Evolutionary conservation across 352 stramenopile genomes (phyloP), one percentile per base, ranked within the genome.

Genomic region (Phytopythium boreale): DNA sequence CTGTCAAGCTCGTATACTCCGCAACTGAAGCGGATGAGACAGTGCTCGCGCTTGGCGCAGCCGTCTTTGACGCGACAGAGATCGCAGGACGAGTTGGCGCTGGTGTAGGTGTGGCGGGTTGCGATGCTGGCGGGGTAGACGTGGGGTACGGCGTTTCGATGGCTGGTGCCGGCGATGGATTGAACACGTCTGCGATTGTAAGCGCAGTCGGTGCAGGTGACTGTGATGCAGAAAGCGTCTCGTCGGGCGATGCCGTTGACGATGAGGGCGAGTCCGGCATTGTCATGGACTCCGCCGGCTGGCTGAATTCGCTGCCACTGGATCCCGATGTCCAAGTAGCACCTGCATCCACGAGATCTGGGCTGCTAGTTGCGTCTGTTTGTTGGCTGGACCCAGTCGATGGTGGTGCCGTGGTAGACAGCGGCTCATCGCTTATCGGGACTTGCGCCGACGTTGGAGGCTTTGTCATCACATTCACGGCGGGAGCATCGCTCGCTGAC

Each of bases 371-470:
- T 49, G 44, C 12, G 2, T 51, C 9, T 51, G 22, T n/a, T 51
- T 51, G 8, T 7, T 51, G 20, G 5, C 1, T 20, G 1, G 44
- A 29, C 9, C 10, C 44, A 10, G 10, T 53, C 22, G 47, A 27
- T 14, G 17, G 47, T n/a, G 22, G 47, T n/a, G 47, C 5, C 27
- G n/a, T 67, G 19, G 62, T 66, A 27, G 1, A 56, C 39, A 0
- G 34, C 8, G 12, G 46, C 63, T 20, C 47, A 15, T 53, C 44
- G 22, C 44, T 51, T 27, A 20, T 36, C 63, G 24, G 70, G 59
- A 4, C 66, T 68, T 24, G 34, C 34, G 44, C 24, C 24, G 46
- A 29, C 26, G 11, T 50, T 5, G 41, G 50, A 34, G 24, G 11
- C 24, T 19, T 10, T 10, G 22, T 29, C 24, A 22, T 31, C 22